These are phyloP conservation scores for Castanea sativa DNA, from an alignment of 306 rosid species.

Conservation along the genomic window DNA sequence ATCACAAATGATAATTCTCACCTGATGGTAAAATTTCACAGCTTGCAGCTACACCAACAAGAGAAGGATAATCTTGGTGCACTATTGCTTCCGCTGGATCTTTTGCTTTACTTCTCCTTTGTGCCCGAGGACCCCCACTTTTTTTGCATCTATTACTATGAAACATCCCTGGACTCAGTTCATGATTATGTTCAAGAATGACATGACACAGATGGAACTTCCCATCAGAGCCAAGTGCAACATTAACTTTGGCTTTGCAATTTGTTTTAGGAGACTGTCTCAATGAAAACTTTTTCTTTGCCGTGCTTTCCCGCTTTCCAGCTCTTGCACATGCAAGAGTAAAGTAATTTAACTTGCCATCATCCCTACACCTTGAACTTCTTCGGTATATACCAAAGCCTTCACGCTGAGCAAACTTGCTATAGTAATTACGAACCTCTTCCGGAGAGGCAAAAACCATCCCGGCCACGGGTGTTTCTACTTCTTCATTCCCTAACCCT, in stretches of 20 bases:
- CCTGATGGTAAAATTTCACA: constrained; percentile 6
- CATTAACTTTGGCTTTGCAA: constrained; percentile 21
- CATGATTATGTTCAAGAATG: no score
- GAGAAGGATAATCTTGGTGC: background rate
- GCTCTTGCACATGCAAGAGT: constrained; percentile 20
- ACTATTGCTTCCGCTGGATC: background rate
- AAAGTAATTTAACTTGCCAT: constrained; percentile 18
- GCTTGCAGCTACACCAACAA: background rate
- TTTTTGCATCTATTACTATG: constrained; percentile 14
- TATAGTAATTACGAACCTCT: constrained; percentile 13
- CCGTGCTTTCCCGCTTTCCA: constrained; percentile 7
- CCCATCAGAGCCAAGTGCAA: constrained; percentile 8
- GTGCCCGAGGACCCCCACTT: constrained; percentile 8
- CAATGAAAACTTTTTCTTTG: background rate
- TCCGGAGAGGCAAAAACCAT: constrained; percentile 17
- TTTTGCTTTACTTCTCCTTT: background rate
- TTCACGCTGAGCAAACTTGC: constrained; percentile 9
- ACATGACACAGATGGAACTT: no score
- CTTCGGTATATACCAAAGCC: constrained; percentile 23
- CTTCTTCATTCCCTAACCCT: background rate
- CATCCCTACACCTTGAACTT: constrained; percentile 22
- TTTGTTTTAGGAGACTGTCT: constrained; percentile 14
- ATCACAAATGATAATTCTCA: background rate
- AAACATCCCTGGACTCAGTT: no score
- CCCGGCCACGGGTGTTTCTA: background rate